phyloP scores from a whole-genome alignment of 2,329 filamentous ascomycete genomes.

The Talaromyces albobiverticillius region DNA sequence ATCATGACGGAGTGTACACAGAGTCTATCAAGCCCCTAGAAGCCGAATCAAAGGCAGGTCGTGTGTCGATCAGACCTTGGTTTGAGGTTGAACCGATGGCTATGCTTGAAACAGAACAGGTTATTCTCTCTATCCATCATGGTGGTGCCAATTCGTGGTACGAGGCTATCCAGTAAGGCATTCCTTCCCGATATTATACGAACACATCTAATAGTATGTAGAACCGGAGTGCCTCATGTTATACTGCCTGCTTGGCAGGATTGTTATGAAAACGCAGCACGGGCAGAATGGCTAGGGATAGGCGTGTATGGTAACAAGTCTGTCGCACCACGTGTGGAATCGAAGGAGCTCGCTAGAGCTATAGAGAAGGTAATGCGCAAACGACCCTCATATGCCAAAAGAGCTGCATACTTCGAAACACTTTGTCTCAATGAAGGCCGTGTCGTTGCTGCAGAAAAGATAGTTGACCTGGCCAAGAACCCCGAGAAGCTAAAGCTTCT shows the following conservation, averaged over 20 bases:
- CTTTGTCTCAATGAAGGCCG: conserved; percentile 23
- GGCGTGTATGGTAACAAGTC: conserved; percentile 38
- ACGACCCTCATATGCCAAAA: conserved; percentile 19
- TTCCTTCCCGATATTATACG: neutral
- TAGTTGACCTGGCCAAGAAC: conserved; percentile 19
- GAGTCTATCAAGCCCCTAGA: conserved; percentile 22
- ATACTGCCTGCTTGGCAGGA: conserved; percentile 47
- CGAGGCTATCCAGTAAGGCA: conserved; percentile 41
- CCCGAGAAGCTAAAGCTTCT: conserved; percentile 20
- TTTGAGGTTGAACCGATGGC: conserved; percentile 38
- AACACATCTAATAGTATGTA: conserved; percentile 20
- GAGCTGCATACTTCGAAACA: conserved; percentile 14
- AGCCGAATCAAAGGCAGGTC: conserved; percentile 25
- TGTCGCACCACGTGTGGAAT: conserved; percentile 24
- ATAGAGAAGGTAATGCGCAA: conserved; percentile 25
- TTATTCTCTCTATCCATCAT: conserved; percentile 44
- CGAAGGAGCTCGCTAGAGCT: conserved; percentile 24
- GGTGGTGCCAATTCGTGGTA: conserved; percentile 48
- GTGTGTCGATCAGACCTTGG: conserved; percentile 43
- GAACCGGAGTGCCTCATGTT: conserved; percentile 42
- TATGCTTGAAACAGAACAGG: conserved; percentile 32
- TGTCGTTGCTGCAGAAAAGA: conserved; percentile 19
- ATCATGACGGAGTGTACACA: conserved; percentile 20
- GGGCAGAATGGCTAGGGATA: conserved; percentile 40
- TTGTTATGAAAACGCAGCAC: conserved; percentile 42